A percentile compares a stretch with the other conserved stretches of the same genome.
These are phyloP conservation scores for Cryptomeria japonica DNA, from an alignment of 75 land plant genomes.

Conservation along the genomic window DNA sequence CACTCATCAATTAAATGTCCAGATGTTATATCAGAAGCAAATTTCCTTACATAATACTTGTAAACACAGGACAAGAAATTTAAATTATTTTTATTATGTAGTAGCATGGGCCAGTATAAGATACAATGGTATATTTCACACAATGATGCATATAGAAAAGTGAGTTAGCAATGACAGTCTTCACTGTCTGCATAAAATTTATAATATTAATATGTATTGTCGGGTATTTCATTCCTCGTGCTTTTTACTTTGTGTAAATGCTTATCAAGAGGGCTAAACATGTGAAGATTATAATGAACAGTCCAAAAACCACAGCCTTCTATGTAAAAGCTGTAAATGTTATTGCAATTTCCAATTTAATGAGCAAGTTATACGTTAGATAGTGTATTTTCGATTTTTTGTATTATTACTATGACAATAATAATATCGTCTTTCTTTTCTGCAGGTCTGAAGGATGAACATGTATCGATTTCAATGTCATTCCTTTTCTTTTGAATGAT, in stretches of 20 bases:
- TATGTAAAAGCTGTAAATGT: not conserved
- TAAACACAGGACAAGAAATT: not conserved
- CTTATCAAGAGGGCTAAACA: not conserved
- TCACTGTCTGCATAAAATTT: not conserved
- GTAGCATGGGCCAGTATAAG: not conserved
- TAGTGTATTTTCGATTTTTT: no score
- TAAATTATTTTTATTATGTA: not conserved
- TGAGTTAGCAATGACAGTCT: not conserved
- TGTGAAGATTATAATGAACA: not conserved
- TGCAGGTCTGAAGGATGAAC: no score
- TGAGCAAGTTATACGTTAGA: no score
- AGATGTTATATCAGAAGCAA: not conserved
- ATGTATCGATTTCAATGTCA: no score
- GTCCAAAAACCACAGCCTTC: not conserved
- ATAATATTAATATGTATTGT: not conserved
- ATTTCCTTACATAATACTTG: not conserved
- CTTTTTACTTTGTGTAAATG: not conserved
- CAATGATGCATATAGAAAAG: not conserved
- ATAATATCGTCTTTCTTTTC: no score
- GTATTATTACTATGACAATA: no score
- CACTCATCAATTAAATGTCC: not conserved
- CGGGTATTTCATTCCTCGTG: not conserved
- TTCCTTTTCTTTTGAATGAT: no score
- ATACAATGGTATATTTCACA: not conserved
- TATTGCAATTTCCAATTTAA: no score